Evolutionary conservation across 805 yeast genomes (phyloP).

Genomic region (Saccharomycopsis fermentans): DNA sequence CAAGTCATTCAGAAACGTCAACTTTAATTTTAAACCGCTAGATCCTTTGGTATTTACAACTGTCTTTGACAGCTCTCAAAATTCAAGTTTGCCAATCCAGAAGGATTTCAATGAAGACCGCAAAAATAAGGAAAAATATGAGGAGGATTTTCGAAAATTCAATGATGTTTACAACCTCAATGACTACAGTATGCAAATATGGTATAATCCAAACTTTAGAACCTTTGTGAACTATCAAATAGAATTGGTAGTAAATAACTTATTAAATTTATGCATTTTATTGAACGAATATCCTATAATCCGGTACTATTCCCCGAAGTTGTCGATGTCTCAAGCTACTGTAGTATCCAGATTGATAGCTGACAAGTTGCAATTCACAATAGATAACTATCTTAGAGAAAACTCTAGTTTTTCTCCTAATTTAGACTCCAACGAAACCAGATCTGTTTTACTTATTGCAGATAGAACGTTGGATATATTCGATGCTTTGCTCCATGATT

Average conservation of each 20-base stretch:
- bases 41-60: conserved; percentile 68
- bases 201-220: conserved; percentile 55
- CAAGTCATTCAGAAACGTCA: conserved; percentile 29
- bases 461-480: conserved; percentile 79
- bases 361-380: conserved; percentile 50
- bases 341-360: conserved; percentile 65
- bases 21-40: conserved; percentile 48
- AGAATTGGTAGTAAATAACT: conserved; percentile 46
- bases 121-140: conserved; percentile 8
- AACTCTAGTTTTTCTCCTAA: conserved; percentile 55
- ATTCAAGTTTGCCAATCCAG: conserved; percentile 9
- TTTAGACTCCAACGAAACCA: conserved; percentile 42
- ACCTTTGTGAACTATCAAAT: conserved; percentile 53
- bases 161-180: conserved; percentile 20
- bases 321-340: conserved; percentile 43
- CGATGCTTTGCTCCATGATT: conserved; percentile 82
- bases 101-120: conserved; percentile 13
- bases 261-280: conserved; percentile 63
- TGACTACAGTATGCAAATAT: conserved; percentile 51
- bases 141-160: conserved; percentile 1
- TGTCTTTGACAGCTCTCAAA: conserved; percentile 30
- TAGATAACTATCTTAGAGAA: conserved; percentile 67
- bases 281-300: conserved; percentile 86
- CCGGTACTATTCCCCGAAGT: conserved; percentile 54
- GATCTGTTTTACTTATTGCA: conserved; percentile 55